Conservation (phyloP, 768 basidiomycete genomes). For the Termitomyces sp. region DNA sequence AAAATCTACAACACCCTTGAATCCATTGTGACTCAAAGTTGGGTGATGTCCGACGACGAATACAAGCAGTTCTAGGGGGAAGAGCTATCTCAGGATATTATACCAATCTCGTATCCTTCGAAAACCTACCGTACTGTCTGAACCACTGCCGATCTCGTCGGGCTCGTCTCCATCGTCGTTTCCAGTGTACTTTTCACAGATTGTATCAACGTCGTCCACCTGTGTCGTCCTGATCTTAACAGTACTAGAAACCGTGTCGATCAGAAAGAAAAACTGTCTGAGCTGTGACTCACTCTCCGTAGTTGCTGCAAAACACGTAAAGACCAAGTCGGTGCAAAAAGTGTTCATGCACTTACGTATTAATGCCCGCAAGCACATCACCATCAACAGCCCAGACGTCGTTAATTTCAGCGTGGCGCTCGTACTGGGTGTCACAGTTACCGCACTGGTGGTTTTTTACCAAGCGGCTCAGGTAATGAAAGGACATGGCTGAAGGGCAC, state of each 20-base stretch:
- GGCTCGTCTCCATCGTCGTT: constrained; percentile 28
- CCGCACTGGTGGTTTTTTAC: constrained; percentile 21
- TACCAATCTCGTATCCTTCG: not conserved
- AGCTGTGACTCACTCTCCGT: constrained; percentile 25
- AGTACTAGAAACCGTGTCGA: constrained; percentile 16
- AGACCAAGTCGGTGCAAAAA: not conserved
- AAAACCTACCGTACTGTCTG: constrained; percentile 25
- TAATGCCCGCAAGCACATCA: constrained; percentile 26
- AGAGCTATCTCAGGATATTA: not conserved
- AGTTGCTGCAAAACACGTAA: constrained; percentile 21
- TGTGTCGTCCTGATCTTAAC: constrained; percentile 28
- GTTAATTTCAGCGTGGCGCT: constrained; percentile 24
- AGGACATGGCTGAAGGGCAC: not conserved
- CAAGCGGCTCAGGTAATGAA: not conserved
- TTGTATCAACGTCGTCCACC: constrained; percentile 23
- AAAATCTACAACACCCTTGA: not conserved
- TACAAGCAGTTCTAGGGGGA: constrained; percentile 23
- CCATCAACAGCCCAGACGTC: constrained; percentile 30
- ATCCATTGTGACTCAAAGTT: constrained; percentile 1
- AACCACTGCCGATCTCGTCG: constrained; percentile 22
- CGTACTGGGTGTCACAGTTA: constrained; percentile 26
- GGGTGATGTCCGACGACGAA: constrained; percentile 22
- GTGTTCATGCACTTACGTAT: constrained; percentile 20
- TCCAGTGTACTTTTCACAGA: constrained; percentile 27
- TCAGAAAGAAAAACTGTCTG: not conserved